A percentile compares a stretch with the other conserved stretches of the same genome.
Evolutionary conservation across 139 green algal species (phyloP).

Genomic region (Trebouxia sp.): DNA sequence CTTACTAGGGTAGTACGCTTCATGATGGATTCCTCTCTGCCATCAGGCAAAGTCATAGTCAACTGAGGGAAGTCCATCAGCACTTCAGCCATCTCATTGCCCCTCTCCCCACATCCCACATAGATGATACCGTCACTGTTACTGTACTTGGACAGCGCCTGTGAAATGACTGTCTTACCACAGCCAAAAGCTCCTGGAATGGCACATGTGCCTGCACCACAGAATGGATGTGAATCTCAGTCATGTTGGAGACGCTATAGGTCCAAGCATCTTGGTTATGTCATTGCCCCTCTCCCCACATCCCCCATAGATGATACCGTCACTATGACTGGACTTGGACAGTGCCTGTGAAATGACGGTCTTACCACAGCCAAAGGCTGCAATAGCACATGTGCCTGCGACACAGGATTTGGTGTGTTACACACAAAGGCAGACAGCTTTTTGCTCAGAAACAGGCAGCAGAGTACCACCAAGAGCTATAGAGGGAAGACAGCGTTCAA

Average conservation of each 20-base stretch:
- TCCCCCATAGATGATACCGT: constrained; percentile 99
- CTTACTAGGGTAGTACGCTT: constrained; percentile 92
- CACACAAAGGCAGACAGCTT: no score
- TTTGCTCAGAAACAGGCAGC: no score
- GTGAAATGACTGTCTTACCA: constrained; percentile 99
- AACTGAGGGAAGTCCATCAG: constrained; percentile 96
- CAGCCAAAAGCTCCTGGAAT: constrained; percentile 99
- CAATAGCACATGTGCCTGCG: constrained; percentile 94
- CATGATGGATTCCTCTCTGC: constrained; percentile 98
- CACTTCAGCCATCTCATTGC: constrained; percentile 92
- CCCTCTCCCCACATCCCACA: constrained; percentile 96
- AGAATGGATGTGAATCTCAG: no score
- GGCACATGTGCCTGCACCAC: constrained; percentile 84
- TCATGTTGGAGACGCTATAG: no score
- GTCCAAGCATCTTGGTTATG: not conserved
- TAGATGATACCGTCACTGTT: constrained; percentile 99
- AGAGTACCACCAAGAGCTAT: no score
- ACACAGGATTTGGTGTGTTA: not conserved
- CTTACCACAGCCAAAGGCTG: constrained; percentile 98
- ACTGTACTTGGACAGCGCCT: constrained; percentile 98
- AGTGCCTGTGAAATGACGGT: constrained; percentile 98
- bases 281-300: constrained; percentile 51
- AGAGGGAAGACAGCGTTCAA: constrained; percentile 95
- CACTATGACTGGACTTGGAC: constrained; percentile 97
- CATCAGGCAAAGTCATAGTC: constrained; percentile 97